Evolutionary conservation across 768 basidiomycete genomes (phyloP).

Genomic region (Lyophyllum semitale): DNA sequence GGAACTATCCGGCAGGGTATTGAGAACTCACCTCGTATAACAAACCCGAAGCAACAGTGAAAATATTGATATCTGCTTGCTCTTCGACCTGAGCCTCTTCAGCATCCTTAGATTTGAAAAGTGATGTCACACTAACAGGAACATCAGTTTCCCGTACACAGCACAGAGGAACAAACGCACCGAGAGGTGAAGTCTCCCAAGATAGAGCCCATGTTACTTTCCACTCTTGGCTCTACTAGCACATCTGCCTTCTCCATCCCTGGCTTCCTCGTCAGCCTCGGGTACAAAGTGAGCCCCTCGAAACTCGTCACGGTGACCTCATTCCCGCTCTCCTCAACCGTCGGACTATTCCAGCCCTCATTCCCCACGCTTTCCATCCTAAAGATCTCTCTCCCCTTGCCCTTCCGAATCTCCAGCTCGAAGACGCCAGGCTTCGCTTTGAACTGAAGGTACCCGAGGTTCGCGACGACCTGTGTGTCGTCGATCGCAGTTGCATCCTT

Average conservation of each 20-base stretch:
- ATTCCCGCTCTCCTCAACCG: slow-evolving; percentile 66
- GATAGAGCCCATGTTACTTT: slow-evolving; percentile 36
- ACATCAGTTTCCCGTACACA: not conserved
- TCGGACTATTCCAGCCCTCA: slow-evolving; percentile 84
- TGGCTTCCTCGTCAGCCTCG: slow-evolving; percentile 63
- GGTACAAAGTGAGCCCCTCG: slow-evolving; percentile 88
- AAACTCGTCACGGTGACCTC: slow-evolving; percentile 86
- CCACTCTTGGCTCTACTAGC: slow-evolving; percentile 47
- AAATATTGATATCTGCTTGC: slow-evolving; percentile 96
- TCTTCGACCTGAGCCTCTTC: slow-evolving; percentile 25
- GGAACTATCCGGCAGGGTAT: not conserved
- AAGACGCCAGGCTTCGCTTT: slow-evolving; percentile 91
- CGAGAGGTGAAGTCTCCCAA: slow-evolving; percentile 51
- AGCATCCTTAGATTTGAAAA: slow-evolving; percentile 39
- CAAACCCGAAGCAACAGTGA: slow-evolving; percentile 96
- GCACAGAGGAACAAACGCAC: slow-evolving; percentile 35
- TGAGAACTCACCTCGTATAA: slow-evolving; percentile 79
- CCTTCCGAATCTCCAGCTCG: slow-evolving; percentile 78
- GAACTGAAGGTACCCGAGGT: slow-evolving; percentile 95
- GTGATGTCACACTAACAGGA: slow-evolving; percentile 41
- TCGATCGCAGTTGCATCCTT: slow-evolving; percentile 54
- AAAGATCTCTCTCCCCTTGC: slow-evolving; percentile 80
- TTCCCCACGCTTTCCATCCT: slow-evolving; percentile 84
- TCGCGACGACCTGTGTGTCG: slow-evolving; percentile 92
- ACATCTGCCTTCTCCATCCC: slow-evolving; percentile 88